Conservation (phyloP, 2,329 filamentous ascomycete genomes). For the Xylariaceae sp. region DNA sequence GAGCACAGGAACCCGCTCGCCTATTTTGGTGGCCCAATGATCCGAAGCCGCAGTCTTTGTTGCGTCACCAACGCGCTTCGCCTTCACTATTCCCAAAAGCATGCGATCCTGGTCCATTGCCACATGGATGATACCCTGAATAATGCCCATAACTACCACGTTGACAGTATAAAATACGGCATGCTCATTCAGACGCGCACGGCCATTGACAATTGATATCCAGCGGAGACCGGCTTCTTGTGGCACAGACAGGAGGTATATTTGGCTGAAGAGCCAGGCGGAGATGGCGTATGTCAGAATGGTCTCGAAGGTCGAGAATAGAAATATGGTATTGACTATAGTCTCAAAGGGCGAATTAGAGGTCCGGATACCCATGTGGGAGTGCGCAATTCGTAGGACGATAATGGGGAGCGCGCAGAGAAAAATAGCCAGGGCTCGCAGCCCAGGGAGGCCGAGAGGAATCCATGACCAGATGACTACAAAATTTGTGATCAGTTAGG, state of each 20-base stretch:
- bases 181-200: slow-evolving; percentile 82
- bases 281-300: slow-evolving; percentile 78
- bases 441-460: slow-evolving; percentile 74
- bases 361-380: slow-evolving; percentile 76
- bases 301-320: slow-evolving; percentile 69
- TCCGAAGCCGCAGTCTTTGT: slow-evolving; percentile 12
- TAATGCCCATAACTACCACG: slow-evolving; percentile 69
- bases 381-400: slow-evolving; percentile 83
- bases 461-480: slow-evolving; percentile 86
- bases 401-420: slow-evolving; percentile 77
- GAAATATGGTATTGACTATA: slow-evolving; percentile 63
- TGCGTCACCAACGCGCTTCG: slow-evolving; percentile 31
- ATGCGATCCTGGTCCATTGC: slow-evolving; percentile 76
- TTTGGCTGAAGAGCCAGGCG: slow-evolving; percentile 77
- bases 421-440: slow-evolving; percentile 78
- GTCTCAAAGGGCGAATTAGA: slow-evolving; percentile 71
- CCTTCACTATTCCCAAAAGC: slow-evolving; percentile 49
- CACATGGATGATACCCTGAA: slow-evolving; percentile 74
- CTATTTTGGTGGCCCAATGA: slow-evolving; percentile 44
- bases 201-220: slow-evolving; percentile 72
- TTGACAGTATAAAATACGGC: slow-evolving; percentile 79
- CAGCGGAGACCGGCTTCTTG: slow-evolving; percentile 68
- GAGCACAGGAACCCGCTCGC: slow-evolving; percentile 47
- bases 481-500: slow-evolving; percentile 18
- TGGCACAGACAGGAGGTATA: slow-evolving; percentile 77